These are phyloP conservation scores for Neurospora sp. DNA, from an alignment of 495 filamentous ascomycete genomes.

Conservation along the genomic window DNA sequence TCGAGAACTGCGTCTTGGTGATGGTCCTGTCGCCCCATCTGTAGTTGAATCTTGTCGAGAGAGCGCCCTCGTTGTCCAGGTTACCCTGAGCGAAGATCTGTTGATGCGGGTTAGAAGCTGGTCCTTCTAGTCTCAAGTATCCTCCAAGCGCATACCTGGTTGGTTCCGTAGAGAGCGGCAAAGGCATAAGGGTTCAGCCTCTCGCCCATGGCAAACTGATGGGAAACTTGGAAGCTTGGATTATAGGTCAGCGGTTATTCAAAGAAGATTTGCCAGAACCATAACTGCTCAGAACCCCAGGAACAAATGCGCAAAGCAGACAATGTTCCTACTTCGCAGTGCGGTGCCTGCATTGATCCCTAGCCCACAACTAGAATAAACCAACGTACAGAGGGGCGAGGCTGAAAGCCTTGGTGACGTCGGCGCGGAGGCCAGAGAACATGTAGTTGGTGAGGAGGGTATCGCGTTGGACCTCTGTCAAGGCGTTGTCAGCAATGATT, in stretches of 20 bases:
- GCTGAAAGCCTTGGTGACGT: conserved; percentile 91
- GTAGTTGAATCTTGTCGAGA: conserved; percentile 81
- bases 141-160: conserved; percentile 53
- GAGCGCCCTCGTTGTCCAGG: conserved; percentile 76
- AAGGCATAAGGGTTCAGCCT: conserved; percentile 88
- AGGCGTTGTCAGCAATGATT: conserved; percentile 6
- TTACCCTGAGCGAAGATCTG: conserved; percentile 94
- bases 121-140: background rate
- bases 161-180: conserved; percentile 83
- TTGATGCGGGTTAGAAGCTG: conserved; percentile 1
- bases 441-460: conserved; percentile 90
- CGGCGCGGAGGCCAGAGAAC: conserved; percentile 89
- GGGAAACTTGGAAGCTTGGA: conserved; percentile 77
- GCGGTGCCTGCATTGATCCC: background rate
- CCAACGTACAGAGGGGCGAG: conserved; percentile 56
- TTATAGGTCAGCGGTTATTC: conserved; percentile 1
- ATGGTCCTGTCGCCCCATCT: conserved; percentile 67
- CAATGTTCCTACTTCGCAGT: background rate
- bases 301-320: background rate
- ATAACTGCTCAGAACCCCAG: background rate
- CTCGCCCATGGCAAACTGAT: conserved; percentile 91
- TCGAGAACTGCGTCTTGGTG: conserved; percentile 76
- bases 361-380: background rate
- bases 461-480: conserved; percentile 78
- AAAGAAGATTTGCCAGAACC: background rate